Percentiles rank a stretch among this genome's conserved stretches.
Conservation (phyloP, 352 stramenopile genomes). For the Phytophthora gonapodyides region DNA sequence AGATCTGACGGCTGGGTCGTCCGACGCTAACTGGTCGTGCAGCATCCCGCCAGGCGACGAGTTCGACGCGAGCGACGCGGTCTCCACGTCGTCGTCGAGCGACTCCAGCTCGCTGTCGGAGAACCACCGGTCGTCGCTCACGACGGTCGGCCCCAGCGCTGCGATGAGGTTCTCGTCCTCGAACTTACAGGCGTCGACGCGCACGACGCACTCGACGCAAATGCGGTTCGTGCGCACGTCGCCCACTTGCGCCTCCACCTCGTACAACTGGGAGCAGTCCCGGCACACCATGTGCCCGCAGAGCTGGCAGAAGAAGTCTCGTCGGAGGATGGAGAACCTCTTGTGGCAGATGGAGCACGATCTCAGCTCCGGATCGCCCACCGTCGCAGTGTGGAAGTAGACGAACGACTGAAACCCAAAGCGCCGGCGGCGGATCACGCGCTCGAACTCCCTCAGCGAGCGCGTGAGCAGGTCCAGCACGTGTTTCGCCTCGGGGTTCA, state of each 20-base stretch:
- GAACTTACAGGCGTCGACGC: constrained; percentile 53
- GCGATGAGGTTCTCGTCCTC: constrained; percentile 53
- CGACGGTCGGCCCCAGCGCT: constrained; percentile 46
- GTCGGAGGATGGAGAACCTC: constrained; percentile 43
- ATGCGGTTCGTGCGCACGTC: constrained; percentile 46
- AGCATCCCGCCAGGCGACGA: constrained; percentile 20
- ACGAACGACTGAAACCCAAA: constrained; percentile 71
- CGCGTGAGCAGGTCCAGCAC: constrained; percentile 51
- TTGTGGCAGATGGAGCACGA: constrained; percentile 48
- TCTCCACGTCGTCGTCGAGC: constrained; percentile 28
- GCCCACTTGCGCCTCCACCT: constrained; percentile 51
- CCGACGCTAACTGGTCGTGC: constrained; percentile 38
- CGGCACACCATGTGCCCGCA: constrained; percentile 50
- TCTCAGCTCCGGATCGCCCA: constrained; percentile 14
- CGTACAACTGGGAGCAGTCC: constrained; percentile 51
- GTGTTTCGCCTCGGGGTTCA: constrained; percentile 62
- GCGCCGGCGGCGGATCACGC: constrained; percentile 57
- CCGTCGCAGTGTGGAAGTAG: constrained; percentile 38
- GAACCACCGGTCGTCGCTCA: constrained; percentile 39
- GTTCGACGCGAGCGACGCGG: constrained; percentile 17
- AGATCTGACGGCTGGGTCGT: constrained; percentile 39
- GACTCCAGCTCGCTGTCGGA: constrained; percentile 32
- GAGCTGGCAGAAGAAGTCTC: constrained; percentile 56
- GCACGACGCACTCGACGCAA: constrained; percentile 54
- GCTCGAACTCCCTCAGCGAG: constrained; percentile 55